Conservation (phyloP, 495 filamentous ascomycete species). For the Neurospora sp. region DNA sequence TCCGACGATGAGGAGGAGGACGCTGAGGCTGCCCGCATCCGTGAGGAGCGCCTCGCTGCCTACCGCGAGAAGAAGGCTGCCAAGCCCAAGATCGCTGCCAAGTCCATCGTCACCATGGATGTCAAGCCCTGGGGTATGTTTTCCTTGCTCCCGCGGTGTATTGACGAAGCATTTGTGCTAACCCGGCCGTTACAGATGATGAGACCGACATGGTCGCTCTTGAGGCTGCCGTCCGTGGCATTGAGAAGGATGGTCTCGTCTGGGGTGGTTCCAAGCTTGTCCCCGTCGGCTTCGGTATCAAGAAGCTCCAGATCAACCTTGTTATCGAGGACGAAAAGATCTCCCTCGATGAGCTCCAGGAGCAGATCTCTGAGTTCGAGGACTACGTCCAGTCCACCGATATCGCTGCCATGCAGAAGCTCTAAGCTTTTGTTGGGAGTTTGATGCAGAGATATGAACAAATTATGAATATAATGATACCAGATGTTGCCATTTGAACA, state of each 20-base stretch:
- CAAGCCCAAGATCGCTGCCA: slow-evolving; percentile 83
- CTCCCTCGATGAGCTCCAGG: slow-evolving; percentile 77
- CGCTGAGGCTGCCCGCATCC: slow-evolving; percentile 67
- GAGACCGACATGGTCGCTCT: slow-evolving; percentile 83
- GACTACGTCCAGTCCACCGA: slow-evolving; percentile 96
- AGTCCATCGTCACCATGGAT: slow-evolving; percentile 90
- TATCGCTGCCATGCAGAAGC: slow-evolving; percentile 49
- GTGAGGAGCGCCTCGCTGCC: slow-evolving; percentile 79
- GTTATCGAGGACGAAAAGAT: slow-evolving; percentile 97
- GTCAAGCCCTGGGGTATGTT: slow-evolving; percentile 97
- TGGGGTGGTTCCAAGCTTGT: slow-evolving; percentile 93
- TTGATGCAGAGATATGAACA: slow-evolving; percentile 14
- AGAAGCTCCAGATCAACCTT: slow-evolving; percentile 98
- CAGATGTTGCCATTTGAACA: neutral
- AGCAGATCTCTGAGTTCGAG: slow-evolving; percentile 70
- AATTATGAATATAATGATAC: slow-evolving; percentile 12
- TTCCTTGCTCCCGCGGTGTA: neutral
- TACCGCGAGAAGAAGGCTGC: slow-evolving; percentile 96
- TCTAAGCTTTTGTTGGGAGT: slow-evolving; percentile 14
- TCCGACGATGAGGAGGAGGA: slow-evolving; percentile 90
- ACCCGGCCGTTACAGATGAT: slow-evolving; percentile 48
- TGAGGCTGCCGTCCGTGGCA: slow-evolving; percentile 71
- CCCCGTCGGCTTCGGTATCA: slow-evolving; percentile 90
- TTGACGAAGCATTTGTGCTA: slow-evolving; percentile 8
- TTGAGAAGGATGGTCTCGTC: slow-evolving; percentile 87